phyloP scores from a whole-genome alignment of 2,329 filamentous ascomycete species.

The Aureobasidium namibiae region DNA sequence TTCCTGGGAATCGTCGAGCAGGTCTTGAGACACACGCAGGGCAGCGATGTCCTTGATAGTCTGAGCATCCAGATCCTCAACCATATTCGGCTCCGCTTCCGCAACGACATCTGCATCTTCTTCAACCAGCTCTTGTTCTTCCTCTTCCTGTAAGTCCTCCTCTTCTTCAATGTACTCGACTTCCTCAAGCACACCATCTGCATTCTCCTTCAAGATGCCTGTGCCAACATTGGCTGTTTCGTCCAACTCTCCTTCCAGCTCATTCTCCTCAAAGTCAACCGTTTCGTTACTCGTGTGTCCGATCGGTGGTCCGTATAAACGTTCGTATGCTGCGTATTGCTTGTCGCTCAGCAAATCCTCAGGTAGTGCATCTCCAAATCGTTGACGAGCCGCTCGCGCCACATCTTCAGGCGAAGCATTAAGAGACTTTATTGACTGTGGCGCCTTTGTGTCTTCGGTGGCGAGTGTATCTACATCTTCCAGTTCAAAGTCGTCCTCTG shows the following conservation, averaged over 20 bases:
- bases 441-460: constrained; percentile 29
- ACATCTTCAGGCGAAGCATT: constrained; percentile 42
- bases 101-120: constrained; percentile 21
- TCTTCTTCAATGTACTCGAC: constrained; percentile 42
- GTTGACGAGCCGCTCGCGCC: constrained; percentile 63
- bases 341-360: constrained; percentile 59
- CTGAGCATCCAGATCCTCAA: constrained; percentile 7
- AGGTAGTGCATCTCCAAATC: constrained; percentile 70
- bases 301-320: constrained; percentile 71
- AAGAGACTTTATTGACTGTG: neutral
- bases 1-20: constrained; percentile 16
- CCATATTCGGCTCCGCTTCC: neutral
- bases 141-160: constrained; percentile 39
- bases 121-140: constrained; percentile 19
- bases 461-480: neutral
- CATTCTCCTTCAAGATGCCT: constrained; percentile 47
- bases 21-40: neutral
- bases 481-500: constrained; percentile 6
- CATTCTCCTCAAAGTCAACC: constrained; percentile 21
- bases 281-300: constrained; percentile 52
- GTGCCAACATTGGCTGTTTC: constrained; percentile 40
- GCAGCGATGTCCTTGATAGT: constrained; percentile 1
- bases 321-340: constrained; percentile 68
- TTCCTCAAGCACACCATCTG: constrained; percentile 54
- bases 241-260: constrained; percentile 30